These are phyloP conservation scores for Alloteropsis semialata DNA, from an alignment of 176 grass and related monocot genomes.

Conservation along the genomic window DNA sequence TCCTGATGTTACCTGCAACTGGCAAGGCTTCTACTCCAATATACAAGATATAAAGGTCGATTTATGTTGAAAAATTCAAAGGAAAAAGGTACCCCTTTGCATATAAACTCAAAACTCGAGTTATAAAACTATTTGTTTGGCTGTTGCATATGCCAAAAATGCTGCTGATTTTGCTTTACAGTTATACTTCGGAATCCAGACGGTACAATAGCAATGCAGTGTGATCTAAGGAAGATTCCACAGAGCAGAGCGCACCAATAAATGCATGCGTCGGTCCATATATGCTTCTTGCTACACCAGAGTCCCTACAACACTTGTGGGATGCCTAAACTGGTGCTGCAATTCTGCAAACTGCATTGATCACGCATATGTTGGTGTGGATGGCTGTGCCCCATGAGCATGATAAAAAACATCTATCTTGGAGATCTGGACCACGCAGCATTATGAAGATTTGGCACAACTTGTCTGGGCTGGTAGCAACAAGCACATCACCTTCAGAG, in stretches of 20 bases:
- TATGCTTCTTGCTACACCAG: not conserved
- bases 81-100: not conserved
- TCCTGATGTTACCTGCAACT: not conserved
- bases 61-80: not conserved
- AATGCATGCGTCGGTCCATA: not conserved
- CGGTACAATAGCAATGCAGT: not conserved
- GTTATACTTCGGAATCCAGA: not conserved
- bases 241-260: not conserved
- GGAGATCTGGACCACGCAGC: constrained; percentile 13
- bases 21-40: not conserved
- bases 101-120: not conserved
- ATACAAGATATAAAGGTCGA: not conserved
- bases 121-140: not conserved
- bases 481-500: constrained; percentile 33
- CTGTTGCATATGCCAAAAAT: not conserved
- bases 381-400: constrained; percentile 8
- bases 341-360: constrained; percentile 9
- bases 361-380: not conserved
- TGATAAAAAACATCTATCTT: not conserved
- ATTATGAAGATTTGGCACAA: constrained; percentile 29
- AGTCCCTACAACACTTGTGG: not conserved
- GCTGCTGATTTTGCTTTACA: constrained; percentile 10
- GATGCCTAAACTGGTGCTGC: constrained; percentile 10
- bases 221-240: constrained; percentile 6
- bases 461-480: constrained; percentile 27